Percentiles rank a stretch among this genome's conserved stretches.
These are phyloP conservation scores for Diospyros kaki DNA, from an alignment of 148 eudicot species.

Conservation along the genomic window DNA sequence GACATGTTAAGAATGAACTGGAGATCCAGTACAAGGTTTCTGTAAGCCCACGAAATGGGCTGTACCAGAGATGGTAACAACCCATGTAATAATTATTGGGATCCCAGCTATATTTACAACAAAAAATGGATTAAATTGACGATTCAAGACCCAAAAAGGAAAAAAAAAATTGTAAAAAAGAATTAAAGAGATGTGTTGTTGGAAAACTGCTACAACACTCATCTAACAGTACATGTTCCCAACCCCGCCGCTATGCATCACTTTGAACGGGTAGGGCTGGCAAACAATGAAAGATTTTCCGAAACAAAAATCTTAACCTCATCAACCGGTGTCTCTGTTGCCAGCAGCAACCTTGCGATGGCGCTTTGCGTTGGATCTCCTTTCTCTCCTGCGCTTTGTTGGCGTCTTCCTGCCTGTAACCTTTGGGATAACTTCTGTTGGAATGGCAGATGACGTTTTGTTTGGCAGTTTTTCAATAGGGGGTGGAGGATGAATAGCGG, in stretches of 20 bases:
- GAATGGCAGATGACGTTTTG: constrained; percentile 11
- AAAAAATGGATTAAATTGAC: constrained; percentile 23
- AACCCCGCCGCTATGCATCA: constrained; percentile 10
- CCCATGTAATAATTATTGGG: constrained; percentile 4
- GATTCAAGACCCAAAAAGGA: neutral
- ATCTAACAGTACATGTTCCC: constrained; percentile 16
- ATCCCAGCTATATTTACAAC: constrained; percentile 19
- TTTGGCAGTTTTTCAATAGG: constrained; percentile 19
- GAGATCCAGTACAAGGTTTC: constrained; percentile 7
- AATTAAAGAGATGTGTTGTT: neutral
- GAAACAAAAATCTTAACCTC: constrained; percentile 32
- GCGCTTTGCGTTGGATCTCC: constrained; percentile 43
- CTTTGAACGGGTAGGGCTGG: constrained; percentile 13
- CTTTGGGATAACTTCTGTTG: constrained; percentile 21
- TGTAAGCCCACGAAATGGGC: constrained; percentile 7
- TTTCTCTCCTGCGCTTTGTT: constrained; percentile 47
- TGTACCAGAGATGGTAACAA: constrained; percentile 8
- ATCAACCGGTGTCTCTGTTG: constrained; percentile 22
- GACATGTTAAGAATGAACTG: too few species aligned
- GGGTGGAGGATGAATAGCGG: constrained; percentile 38
- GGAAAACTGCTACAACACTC: constrained; percentile 12
- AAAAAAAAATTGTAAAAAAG: neutral
- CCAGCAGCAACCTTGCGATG: constrained; percentile 69
- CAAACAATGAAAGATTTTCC: constrained; percentile 10
- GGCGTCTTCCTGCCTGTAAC: constrained; percentile 29